These are phyloP conservation scores for Diaporthe citri DNA, from an alignment of 2,329 filamentous ascomycete genomes.

Conservation along the genomic window DNA sequence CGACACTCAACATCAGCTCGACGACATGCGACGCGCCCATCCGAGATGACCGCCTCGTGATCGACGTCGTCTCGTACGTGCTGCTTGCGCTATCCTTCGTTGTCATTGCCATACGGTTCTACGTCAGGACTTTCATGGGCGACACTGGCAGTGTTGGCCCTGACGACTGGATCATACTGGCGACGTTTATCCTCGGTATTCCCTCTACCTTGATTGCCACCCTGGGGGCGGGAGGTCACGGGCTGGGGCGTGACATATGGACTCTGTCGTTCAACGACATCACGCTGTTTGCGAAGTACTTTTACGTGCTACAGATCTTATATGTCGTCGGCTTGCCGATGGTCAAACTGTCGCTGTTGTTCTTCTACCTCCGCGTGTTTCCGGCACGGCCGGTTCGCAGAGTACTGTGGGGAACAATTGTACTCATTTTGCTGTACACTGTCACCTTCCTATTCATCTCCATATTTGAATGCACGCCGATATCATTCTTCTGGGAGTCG, in stretches of 20 bases:
- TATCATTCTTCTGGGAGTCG: slow-evolving; percentile 55
- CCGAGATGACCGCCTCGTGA: background rate
- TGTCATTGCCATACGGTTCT: slow-evolving; percentile 32
- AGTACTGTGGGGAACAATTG: slow-evolving; percentile 29
- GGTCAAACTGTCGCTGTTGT: slow-evolving; percentile 33
- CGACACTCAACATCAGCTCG: background rate
- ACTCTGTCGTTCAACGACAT: slow-evolving; percentile 45
- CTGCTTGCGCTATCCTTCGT: slow-evolving; percentile 29
- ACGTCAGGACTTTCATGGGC: slow-evolving; percentile 37
- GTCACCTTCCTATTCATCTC: slow-evolving; percentile 49
- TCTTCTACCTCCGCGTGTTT: slow-evolving; percentile 39
- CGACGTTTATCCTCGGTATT: slow-evolving; percentile 37
- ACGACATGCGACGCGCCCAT: slow-evolving; percentile 12
- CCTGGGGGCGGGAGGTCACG: slow-evolving; percentile 37
- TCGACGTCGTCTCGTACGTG: slow-evolving; percentile 1
- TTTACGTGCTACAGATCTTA: slow-evolving; percentile 44
- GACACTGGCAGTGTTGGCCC: slow-evolving; percentile 31
- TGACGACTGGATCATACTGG: slow-evolving; percentile 42
- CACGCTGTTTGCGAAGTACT: slow-evolving; percentile 44
- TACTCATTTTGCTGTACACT: slow-evolving; percentile 37
- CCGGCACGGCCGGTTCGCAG: slow-evolving; percentile 4
- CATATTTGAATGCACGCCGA: slow-evolving; percentile 55
- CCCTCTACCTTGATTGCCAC: slow-evolving; percentile 40
- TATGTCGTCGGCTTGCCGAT: slow-evolving; percentile 33
- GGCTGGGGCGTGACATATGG: slow-evolving; percentile 48